Percentiles rank a stretch among this genome's conserved stretches.
Evolutionary conservation across 179 eudicot species (phyloP).

Genomic region (Pouteria campechiana): DNA sequence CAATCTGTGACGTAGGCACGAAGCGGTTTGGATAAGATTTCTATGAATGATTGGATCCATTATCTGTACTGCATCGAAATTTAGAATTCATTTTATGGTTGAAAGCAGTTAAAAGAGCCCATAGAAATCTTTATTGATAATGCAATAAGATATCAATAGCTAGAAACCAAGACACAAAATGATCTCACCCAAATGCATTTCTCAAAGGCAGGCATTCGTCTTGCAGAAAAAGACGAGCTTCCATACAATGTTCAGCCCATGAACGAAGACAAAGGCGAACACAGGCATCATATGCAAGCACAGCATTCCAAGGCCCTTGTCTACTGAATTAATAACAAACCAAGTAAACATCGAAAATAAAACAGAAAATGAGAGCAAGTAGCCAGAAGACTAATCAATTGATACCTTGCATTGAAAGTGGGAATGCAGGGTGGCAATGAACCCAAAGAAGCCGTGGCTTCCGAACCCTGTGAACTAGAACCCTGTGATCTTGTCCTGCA

Average conservation of each 20-base stretch:
- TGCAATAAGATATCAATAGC: too few relatives aligned
- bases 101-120: too few relatives aligned
- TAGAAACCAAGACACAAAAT: too few relatives aligned
- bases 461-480: constrained; percentile 25
- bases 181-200: constrained; percentile 68
- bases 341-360: too few relatives aligned
- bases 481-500: too few relatives aligned
- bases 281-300: constrained; percentile 93
- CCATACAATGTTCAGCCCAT: constrained; percentile 91
- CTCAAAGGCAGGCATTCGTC: constrained; percentile 80
- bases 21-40: constrained; percentile 1
- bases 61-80: too few relatives aligned
- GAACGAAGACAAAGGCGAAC: constrained; percentile 94
- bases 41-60: not conserved
- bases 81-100: too few relatives aligned
- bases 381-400: too few relatives aligned
- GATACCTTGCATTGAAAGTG: constrained; percentile 83
- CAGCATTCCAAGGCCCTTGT: constrained; percentile 86
- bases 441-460: constrained; percentile 53
- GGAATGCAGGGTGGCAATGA: constrained; percentile 66
- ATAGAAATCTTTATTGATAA: too few relatives aligned
- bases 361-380: too few relatives aligned
- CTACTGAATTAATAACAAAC: constrained; percentile 68
- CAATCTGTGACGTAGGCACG: constrained; percentile 28
- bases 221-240: constrained; percentile 90